Conservation (phyloP, 202 grass and related monocot species). For the Brachypodium distachyon region DNA sequence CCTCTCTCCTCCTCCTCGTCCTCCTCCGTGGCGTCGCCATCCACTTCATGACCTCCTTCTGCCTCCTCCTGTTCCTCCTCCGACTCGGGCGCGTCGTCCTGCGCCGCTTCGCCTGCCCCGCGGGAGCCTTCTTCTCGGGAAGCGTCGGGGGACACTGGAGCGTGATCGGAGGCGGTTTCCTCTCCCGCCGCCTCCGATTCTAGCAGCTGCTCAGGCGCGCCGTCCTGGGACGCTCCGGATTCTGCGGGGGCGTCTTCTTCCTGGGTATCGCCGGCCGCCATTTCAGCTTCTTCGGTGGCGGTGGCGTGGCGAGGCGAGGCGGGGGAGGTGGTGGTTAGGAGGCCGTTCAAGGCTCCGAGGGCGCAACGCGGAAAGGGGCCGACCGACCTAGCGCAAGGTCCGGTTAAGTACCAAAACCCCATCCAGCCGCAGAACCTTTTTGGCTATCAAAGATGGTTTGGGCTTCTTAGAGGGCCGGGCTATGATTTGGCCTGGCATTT, state of each 20-base stretch:
- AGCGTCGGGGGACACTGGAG: neutral
- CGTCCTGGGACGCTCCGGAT: neutral
- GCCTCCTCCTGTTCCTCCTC: neutral
- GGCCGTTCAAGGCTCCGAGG: neutral
- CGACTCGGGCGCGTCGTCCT: neutral
- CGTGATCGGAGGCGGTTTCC: neutral
- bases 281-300: neutral
- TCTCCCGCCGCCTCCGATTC: neutral
- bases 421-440: neutral
- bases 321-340: neutral
- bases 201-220: neutral
- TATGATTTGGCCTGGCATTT: neutral
- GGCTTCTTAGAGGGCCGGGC: neutral
- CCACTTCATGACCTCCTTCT: neutral
- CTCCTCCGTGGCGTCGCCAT: conserved; percentile 7
- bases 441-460: neutral
- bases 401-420: too few relatives aligned
- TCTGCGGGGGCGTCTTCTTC: neutral
- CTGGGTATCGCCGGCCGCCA: neutral
- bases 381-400: neutral
- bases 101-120: neutral
- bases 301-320: neutral
- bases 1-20: neutral
- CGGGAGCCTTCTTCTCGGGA: neutral
- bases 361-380: neutral